Evolutionary conservation across 2,329 filamentous ascomycete species (phyloP), one percentile per base, ranked within the genome.

Genomic region (Immersiporthe knoxdaviesiana): DNA sequence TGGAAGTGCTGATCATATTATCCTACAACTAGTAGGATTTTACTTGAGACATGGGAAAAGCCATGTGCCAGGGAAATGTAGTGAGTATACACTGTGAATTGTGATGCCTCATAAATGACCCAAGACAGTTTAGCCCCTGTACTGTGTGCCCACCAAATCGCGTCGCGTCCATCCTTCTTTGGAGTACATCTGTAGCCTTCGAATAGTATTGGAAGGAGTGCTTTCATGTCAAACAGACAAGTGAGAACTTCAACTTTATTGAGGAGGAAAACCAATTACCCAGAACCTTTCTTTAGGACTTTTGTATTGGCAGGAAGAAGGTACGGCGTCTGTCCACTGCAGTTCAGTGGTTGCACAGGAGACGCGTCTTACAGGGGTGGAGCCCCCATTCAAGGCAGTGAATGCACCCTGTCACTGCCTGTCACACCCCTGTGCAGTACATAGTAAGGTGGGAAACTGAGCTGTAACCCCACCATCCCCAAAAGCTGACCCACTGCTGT

Each of bases 381-480:
- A 18, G 16, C 7, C 7, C n/a, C 10, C 39, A 37, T 6, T 39
- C 8, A 35, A 35, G 35, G 35, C 24, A 37, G 8, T 59, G 56
- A 32, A 37, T 11, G 12, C 24, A 59, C 56, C 35, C 59, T 61
- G n/a, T n/a, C n/a, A n/a, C n/a, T n/a, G n/a, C n/a, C n/a, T n/a
- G n/a, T n/a, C n/a, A n/a, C n/a, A n/a, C 35, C 35, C 35, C 35
- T n/a, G n/a, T n/a, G 35, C 35, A 41, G 39, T 18, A 24, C 14
- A 6, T 8, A 35, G 35, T 8, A 35, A 47, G 18, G n/a, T n/a
- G n/a, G n/a, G 21, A 30, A 50, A 63, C 35, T 44, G 37, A 63
- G 60, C 50, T 62, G 67, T 59, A 54, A 66, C 63, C 56, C 67
- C 67, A 59, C 64, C 64, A 60, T 56, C 52, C 52, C 64, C 68